Evolutionary conservation across 371 early-diverging fungal species (phyloP), one percentile per base, ranked within the genome.

Genomic region (Apophysomyces sp.): DNA sequence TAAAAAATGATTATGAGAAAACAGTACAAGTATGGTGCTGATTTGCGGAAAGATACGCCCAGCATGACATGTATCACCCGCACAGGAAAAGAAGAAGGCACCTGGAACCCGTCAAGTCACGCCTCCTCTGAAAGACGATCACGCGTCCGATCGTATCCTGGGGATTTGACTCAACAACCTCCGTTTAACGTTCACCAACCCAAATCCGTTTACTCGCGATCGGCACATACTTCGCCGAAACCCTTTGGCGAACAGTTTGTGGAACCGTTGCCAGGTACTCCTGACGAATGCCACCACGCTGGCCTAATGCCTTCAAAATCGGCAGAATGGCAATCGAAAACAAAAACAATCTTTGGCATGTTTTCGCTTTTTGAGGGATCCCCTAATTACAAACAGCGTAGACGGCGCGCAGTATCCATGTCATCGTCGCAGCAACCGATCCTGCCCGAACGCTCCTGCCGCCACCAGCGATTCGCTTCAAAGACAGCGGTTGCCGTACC

Each of bases 281-380:
- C 26, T 11, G 32, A 41, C 27, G 27, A 18, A 28, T 9, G 34
- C 34, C 13, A 27, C 30, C 30, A 40, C 11, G 13, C 31, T 16
- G 27, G 30, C 40, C n/a, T 30, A 34, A 41, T 9, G 24, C 29
- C 29, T 27, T 57, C 58, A 8, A 28, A 26, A 21, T 57, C 58
- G 5, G 24, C n/a, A 26, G 58, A 57, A 9, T 57, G 29, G 55
- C 12, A 56, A 55, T 28, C 55, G 55, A 55, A 64, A 49, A 30
- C 65, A 15, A 56, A 72, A 62, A 58, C 59, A 15, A 68, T 83
- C 30, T 81, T 82, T 68, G 84, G 84, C 28, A 74, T 79, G 16
- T 86, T 87, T 56, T 78, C 84, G 9, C 78, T 88, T 11, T 85
- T 86, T 63, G 88, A 86, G 44, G 85, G 85, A 6, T 82, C 86